Base-by-base conservation (phyloP, 768 basidiomycete species). In the Xerocomellus intermedius region DNA sequence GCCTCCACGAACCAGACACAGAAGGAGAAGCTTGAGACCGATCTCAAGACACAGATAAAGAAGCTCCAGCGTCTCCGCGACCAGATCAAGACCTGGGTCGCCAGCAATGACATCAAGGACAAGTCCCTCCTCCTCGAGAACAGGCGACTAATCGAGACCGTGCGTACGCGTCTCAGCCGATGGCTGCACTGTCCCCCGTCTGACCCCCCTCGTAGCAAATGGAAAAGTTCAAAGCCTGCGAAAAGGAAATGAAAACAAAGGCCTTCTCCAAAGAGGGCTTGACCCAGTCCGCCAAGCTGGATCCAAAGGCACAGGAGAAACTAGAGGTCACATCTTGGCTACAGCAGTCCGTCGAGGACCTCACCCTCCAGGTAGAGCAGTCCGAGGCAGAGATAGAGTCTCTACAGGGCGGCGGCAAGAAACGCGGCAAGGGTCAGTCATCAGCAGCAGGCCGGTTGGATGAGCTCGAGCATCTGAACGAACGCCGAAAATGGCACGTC, bases 171-270 rank as follows among this genome's bases (percentile, higher is more conserved):
- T 36, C 51, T 36, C 61, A 50, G 50, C 61, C n/a, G n/a, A n/a
- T n/a, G n/a, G n/a, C n/a, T 17, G 41, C 55, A 57, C 26, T 54
- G 48, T n/a, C 30, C 8, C 10, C 10, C 32, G 35, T 42, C 48
- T 21, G 19, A 54, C 38, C 63, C 37, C 16, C 42, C 55, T 57
- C 19, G 53, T 73, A 98, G 97, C 97, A 98, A 98, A 99, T 99
- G 97, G 97, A 99, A 78, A 95, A 94, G 70, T 99, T 99, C 84
- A 99, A 99, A 68, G 96, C 96, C 22, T 94, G 95, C 75, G 97
- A 99, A 78, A 99, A 98, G 78, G 97, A 99, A 76, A 98, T 98
- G 96, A 99, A 99, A 82, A 98, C 97, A 55, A 99, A 99, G 73
- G 97, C 97, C 0, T 99, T 98, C 75, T 98, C 95, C 19, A 99